Percentiles rank a stretch among this genome's conserved stretches.
Evolutionary conservation across 106 monocot species (phyloP).

Genomic region (Dendrobium chrysotoxum): DNA sequence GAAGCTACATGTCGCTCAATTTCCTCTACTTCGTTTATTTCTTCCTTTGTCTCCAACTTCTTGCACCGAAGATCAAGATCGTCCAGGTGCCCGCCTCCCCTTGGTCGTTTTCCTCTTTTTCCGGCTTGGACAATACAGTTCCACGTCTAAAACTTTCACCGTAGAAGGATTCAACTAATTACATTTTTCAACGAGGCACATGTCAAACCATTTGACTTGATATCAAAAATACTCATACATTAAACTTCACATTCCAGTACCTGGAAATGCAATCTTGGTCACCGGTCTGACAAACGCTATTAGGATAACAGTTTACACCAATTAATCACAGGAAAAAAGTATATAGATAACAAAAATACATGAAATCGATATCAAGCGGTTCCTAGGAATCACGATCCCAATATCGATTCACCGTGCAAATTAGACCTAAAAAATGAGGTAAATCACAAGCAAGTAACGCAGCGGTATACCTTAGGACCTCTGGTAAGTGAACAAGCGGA

Average conservation of each 20-base stretch:
- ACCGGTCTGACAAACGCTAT: neutral
- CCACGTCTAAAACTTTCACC: neutral
- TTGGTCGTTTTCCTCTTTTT: too few species aligned
- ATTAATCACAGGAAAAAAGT: neutral
- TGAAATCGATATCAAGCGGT: neutral
- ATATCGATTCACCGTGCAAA: neutral
- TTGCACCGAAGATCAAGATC: too few species aligned
- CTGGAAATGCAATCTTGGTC: neutral
- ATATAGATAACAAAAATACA: neutral
- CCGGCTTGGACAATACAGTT: neutral
- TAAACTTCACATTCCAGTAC: neutral
- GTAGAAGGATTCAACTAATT: neutral
- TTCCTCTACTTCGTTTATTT: too few species aligned
- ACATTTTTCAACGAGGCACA: neutral
- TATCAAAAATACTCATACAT: neutral
- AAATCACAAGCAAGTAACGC: neutral
- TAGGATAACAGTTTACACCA: neutral
- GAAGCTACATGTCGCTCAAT: too few species aligned
- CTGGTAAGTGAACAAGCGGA: neutral
- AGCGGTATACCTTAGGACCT: neutral
- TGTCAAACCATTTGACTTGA: neutral
- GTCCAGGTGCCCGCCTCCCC: too few species aligned
- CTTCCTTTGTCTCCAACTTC: too few species aligned
- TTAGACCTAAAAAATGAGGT: neutral
- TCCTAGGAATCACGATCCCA: neutral